phyloP scores from a whole-genome alignment of 2,329 filamentous ascomycete species.

The Xylariaceae sp. region DNA sequence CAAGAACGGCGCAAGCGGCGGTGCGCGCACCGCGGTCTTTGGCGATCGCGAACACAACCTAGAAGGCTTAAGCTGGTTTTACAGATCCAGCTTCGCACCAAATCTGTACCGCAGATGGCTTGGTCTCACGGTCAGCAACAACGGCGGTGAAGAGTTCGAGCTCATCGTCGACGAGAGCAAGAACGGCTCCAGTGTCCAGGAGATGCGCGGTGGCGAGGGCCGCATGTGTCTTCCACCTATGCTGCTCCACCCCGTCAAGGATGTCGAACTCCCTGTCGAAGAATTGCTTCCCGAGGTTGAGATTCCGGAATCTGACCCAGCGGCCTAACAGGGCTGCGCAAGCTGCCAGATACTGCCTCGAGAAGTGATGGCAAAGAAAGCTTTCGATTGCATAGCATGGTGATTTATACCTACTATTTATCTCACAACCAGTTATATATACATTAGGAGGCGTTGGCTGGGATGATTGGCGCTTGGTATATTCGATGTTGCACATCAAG shows the following conservation, averaged over 20 bases:
- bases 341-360: background rate
- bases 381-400: conserved; percentile 15
- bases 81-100: conserved; percentile 81
- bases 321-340: conserved; percentile 39
- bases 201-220: conserved; percentile 74
- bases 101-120: conserved; percentile 88
- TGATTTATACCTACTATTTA: conserved; percentile 10
- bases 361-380: too few relatives aligned
- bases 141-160: conserved; percentile 80
- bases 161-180: conserved; percentile 60
- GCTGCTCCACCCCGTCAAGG: conserved; percentile 88
- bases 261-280: conserved; percentile 70
- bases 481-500: background rate
- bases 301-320: conserved; percentile 59
- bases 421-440: conserved; percentile 12
- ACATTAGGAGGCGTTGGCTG: conserved; percentile 24
- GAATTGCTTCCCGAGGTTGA: conserved; percentile 56
- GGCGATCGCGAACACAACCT: conserved; percentile 91
- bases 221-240: conserved; percentile 92
- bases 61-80: conserved; percentile 88
- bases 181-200: conserved; percentile 54
- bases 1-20: conserved; percentile 76
- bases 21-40: conserved; percentile 74
- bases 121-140: conserved; percentile 79
- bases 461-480: conserved; percentile 19